A percentile compares a stretch with the other conserved stretches of the same genome.
Conservation (phyloP, 306 rosid species). For the Trifolium pratense region DNA sequence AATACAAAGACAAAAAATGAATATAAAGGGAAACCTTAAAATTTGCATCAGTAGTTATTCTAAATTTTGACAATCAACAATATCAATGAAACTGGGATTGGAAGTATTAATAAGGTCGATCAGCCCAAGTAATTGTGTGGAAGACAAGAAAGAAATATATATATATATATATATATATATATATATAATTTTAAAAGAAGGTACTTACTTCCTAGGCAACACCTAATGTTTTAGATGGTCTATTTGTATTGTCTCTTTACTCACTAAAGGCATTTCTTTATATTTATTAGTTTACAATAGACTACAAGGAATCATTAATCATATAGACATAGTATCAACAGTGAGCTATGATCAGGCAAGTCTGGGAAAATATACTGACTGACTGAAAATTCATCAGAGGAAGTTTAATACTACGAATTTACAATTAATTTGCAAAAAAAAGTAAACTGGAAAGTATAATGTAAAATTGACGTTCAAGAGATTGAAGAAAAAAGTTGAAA, state of each 20-base stretch:
- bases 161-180: too few species aligned
- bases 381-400: conserved; percentile 22
- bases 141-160: conserved; percentile 30
- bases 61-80: conserved; percentile 29
- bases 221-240: conserved; percentile 10
- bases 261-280: neutral
- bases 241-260: conserved; percentile 15
- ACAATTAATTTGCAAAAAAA: neutral
- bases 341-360: neutral
- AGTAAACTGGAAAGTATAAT: neutral
- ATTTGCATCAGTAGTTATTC: conserved; percentile 13
- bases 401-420: neutral
- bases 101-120: conserved; percentile 25
- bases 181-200: too few species aligned
- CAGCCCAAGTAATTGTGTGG: conserved; percentile 8
- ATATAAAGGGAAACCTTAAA: conserved; percentile 1
- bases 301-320: conserved; percentile 18
- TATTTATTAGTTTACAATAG: conserved; percentile 2
- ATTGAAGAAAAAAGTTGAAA: neutral
- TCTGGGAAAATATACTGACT: conserved; percentile 1
- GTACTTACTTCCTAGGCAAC: conserved; percentile 3
- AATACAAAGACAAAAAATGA: conserved; percentile 10
- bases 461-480: conserved; percentile 3
- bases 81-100: conserved; percentile 5
- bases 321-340: neutral